Evolutionary conservation across 2,329 filamentous ascomycete genomes (phyloP).

Genomic region (Escovopsis sp.): DNA sequence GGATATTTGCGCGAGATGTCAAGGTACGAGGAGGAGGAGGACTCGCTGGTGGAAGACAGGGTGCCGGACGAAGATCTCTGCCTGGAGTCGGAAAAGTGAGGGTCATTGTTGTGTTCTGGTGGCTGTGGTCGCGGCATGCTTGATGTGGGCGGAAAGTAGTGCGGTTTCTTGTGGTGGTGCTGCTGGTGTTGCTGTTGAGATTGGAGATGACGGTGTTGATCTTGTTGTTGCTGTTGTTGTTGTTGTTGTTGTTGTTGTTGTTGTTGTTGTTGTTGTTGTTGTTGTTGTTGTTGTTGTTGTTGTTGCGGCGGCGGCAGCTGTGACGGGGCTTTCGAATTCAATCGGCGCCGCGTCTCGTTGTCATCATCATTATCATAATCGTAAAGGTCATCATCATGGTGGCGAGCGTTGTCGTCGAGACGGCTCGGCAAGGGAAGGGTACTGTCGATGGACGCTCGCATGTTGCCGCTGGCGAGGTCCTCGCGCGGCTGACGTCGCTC

Average conservation of each 20-base stretch:
- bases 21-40: slow-evolving; percentile 43
- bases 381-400: too few species aligned
- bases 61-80: slow-evolving; percentile 20
- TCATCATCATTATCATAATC: slow-evolving; percentile 2
- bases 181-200: neutral
- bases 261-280: slow-evolving; percentile 4
- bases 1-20: slow-evolving; percentile 48
- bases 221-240: slow-evolving; percentile 4
- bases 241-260: slow-evolving; percentile 7
- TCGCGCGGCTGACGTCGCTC: slow-evolving; percentile 20
- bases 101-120: too few species aligned
- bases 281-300: slow-evolving; percentile 4
- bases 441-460: slow-evolving; percentile 5
- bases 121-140: too few species aligned
- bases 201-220: slow-evolving; percentile 3
- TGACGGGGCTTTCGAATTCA: slow-evolving; percentile 3
- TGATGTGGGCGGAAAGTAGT: too few species aligned
- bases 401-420: too few species aligned
- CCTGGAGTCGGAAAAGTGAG: slow-evolving; percentile 3
- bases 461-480: slow-evolving; percentile 7
- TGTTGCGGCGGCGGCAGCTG: slow-evolving; percentile 7
- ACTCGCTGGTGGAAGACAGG: slow-evolving; percentile 25
- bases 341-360: too few species aligned
- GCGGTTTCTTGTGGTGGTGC: neutral
- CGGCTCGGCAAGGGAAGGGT: too few species aligned